Evolutionary conservation across 768 basidiomycete species (phyloP).

Genomic region (Phlegmacium glaucopus): DNA sequence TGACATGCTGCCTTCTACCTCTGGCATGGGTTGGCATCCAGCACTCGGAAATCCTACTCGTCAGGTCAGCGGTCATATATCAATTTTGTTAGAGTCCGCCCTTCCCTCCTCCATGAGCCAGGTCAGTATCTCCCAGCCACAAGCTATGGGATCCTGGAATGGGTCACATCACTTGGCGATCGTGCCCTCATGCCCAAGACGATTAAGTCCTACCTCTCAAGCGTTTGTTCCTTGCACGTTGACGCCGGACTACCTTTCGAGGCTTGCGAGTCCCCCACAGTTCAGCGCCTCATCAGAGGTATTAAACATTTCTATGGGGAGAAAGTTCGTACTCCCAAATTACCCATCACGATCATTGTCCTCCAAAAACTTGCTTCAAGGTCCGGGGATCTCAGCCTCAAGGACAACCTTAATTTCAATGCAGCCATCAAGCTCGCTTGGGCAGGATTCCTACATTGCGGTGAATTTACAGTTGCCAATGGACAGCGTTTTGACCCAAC

Average conservation of each 20-base stretch:
- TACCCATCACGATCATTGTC: conserved; percentile 20
- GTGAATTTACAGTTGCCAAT: conserved; percentile 10
- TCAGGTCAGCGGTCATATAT: conserved; percentile 28
- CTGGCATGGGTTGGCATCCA: conserved; percentile 28
- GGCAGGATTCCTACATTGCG: conserved; percentile 18
- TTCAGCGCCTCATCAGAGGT: conserved; percentile 27
- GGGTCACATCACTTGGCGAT: conserved; percentile 14
- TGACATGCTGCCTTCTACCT: conserved; percentile 20
- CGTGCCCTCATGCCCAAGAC: conserved; percentile 12
- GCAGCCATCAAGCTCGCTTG: conserved; percentile 17
- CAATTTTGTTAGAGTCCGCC: conserved; percentile 19
- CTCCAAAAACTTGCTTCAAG: conserved; percentile 11
- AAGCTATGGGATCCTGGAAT: conserved; percentile 14
- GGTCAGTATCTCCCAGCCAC: conserved; percentile 17
- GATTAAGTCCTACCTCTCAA: conserved; percentile 19
- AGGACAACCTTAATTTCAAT: conserved; percentile 8
- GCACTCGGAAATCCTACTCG: conserved; percentile 26
- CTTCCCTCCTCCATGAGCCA: conserved; percentile 4
- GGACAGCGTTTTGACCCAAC: conserved; percentile 4
- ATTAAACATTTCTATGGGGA: conserved; percentile 30
- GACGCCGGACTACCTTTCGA: conserved; percentile 24
- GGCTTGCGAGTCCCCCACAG: conserved; percentile 21
- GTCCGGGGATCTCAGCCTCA: not conserved
- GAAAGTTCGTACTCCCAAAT: conserved; percentile 21
- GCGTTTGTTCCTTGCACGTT: conserved; percentile 26